A percentile compares a stretch with the other conserved stretches of the same genome.
Evolutionary conservation across 495 filamentous ascomycete genomes (phyloP).

Genomic region (Rostrohypoxylon terebratum): DNA sequence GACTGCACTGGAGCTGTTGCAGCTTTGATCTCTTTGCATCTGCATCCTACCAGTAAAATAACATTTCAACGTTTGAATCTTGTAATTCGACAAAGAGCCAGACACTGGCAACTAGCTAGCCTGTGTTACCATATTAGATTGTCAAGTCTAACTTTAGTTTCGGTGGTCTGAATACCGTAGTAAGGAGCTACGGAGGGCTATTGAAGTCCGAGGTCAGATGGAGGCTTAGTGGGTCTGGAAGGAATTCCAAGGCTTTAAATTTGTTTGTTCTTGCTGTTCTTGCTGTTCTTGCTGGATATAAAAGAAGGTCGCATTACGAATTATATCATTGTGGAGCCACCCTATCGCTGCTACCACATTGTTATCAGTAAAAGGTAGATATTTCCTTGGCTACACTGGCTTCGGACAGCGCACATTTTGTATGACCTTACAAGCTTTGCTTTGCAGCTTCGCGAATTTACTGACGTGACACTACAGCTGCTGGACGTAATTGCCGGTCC

Average conservation of each 20-base stretch:
- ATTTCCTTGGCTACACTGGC: too few relatives aligned
- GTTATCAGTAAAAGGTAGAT: background rate
- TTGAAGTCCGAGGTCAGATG: slow-evolving; percentile 6
- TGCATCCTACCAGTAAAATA: background rate
- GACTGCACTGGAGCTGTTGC: background rate
- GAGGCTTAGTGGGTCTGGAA: background rate
- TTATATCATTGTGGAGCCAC: slow-evolving; percentile 26
- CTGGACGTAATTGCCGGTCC: background rate
- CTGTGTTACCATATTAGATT: slow-evolving; percentile 1
- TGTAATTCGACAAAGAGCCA: background rate
- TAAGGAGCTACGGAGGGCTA: background rate
- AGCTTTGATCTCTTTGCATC: background rate
- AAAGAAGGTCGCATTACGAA: slow-evolving; percentile 27
- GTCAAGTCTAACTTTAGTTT: background rate
- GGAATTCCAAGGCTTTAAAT: background rate
- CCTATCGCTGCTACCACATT: slow-evolving; percentile 10
- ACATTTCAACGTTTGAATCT: background rate
- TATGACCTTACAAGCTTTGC: background rate
- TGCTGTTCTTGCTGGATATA: slow-evolving; percentile 21
- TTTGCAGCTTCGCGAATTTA: background rate
- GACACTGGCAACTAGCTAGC: background rate
- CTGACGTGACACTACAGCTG: slow-evolving; percentile 4
- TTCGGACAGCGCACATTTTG: background rate
- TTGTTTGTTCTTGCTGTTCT: slow-evolving; percentile 16
- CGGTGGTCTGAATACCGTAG: background rate